Conservation (phyloP, 495 filamentous ascomycete genomes). For the Parmelia sp. region DNA sequence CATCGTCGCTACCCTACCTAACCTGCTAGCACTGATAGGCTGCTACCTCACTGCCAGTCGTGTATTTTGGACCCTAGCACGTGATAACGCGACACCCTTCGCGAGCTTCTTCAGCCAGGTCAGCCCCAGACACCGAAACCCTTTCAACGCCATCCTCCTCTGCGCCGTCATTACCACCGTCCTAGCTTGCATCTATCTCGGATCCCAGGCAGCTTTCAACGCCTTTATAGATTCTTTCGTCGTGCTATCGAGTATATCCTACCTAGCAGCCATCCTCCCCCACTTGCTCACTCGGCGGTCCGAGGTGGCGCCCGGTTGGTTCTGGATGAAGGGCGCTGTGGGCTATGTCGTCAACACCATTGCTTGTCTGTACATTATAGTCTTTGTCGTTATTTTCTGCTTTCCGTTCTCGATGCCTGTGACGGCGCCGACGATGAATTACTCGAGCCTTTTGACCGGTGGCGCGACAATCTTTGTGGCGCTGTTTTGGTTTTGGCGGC, state of each 20-base stretch:
- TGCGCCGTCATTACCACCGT: conserved; percentile 50
- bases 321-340: conserved; percentile 53
- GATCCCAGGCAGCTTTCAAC: conserved; percentile 61
- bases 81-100: conserved; percentile 53
- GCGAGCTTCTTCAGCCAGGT: conserved; percentile 34
- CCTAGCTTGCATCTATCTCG: conserved; percentile 64
- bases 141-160: conserved; percentile 21
- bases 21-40: conserved; percentile 54
- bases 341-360: conserved; percentile 52
- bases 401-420: conserved; percentile 61
- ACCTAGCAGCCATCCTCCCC: conserved; percentile 63
- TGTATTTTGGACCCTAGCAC: conserved; percentile 69
- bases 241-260: conserved; percentile 65
- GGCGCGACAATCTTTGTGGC: conserved; percentile 45
- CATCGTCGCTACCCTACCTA: conserved; percentile 55
- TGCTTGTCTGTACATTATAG: conserved; percentile 53
- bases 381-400: conserved; percentile 67
- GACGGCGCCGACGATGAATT: conserved; percentile 59
- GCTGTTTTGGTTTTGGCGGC: conserved; percentile 36
- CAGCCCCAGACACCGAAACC: conserved; percentile 24
- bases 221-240: conserved; percentile 69
- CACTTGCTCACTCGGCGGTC: conserved; percentile 56
- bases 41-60: conserved; percentile 63
- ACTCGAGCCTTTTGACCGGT: conserved; percentile 57
- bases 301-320: conserved; percentile 61